phyloP scores from a whole-genome alignment of 164 flowering plant genomes.

The Stephania japonica region DNA sequence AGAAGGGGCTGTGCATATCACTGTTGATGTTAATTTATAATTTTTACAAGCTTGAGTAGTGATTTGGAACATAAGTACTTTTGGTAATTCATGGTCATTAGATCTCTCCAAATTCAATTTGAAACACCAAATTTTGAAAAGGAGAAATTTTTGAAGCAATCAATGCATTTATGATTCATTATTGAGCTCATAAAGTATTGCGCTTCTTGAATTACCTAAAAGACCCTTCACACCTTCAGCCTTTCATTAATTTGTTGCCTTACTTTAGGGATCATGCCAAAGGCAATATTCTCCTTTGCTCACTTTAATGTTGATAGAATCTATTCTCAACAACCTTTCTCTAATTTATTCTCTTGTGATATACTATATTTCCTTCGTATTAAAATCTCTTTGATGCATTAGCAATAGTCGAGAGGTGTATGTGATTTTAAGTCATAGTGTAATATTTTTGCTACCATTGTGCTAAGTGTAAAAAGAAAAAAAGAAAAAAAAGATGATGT shows the following conservation, averaged over 20 bases:
- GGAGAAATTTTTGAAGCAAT: too few relatives aligned
- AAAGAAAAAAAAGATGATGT: neutral
- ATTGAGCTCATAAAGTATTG: too few relatives aligned
- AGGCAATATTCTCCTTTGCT: neutral
- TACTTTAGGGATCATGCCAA: neutral
- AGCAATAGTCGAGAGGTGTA: neutral
- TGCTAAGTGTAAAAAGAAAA: neutral
- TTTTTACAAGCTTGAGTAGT: neutral
- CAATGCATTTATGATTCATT: too few relatives aligned
- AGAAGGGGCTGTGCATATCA: too few relatives aligned
- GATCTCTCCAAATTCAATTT: too few relatives aligned
- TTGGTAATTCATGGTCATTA: too few relatives aligned
- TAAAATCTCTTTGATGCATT: neutral
- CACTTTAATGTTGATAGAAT: too few relatives aligned
- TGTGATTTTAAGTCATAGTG: neutral
- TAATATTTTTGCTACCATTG: neutral
- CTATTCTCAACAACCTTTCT: neutral
- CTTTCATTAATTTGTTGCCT: neutral
- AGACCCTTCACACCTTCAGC: neutral
- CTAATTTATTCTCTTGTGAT: neutral
- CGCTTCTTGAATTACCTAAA: neutral
- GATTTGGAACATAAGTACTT: neutral
- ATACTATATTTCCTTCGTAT: too few relatives aligned
- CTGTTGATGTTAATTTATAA: too few relatives aligned
- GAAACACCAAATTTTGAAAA: too few relatives aligned